A percentile compares a stretch with the other conserved stretches of the same genome.
Conservation (phyloP, 179 eudicot genomes). For the Beta lomatogona region DNA sequence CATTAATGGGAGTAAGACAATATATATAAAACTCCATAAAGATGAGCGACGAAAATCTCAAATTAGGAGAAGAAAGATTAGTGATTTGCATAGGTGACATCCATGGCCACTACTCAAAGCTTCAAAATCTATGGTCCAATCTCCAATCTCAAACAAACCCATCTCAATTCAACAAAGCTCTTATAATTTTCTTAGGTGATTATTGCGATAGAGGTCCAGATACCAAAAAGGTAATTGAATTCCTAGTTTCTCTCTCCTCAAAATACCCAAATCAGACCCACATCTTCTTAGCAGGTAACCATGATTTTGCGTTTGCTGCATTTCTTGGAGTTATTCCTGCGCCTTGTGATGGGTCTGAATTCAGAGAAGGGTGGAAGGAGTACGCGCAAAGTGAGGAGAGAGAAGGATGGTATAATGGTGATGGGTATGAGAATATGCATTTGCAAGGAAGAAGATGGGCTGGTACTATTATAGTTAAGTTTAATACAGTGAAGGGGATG, state of each 20-base stretch:
- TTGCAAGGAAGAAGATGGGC: slow-evolving; percentile 95
- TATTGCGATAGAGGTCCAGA: slow-evolving; percentile 88
- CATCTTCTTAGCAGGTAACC: slow-evolving; percentile 81
- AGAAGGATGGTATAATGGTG: slow-evolving; percentile 83
- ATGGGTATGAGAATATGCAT: slow-evolving; percentile 76
- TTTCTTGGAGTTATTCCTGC: slow-evolving; percentile 59
- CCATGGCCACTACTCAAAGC: slow-evolving; percentile 74
- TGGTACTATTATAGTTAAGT: slow-evolving; percentile 55
- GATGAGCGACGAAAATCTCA: slow-evolving; percentile 17
- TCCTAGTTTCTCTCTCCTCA: slow-evolving; percentile 57
- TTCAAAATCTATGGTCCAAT: slow-evolving; percentile 73
- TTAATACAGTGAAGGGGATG: slow-evolving; percentile 51
- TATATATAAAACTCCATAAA: not conserved
- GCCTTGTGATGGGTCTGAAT: slow-evolving; percentile 53
- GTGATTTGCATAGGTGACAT: slow-evolving; percentile 79
- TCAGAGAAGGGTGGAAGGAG: slow-evolving; percentile 65
- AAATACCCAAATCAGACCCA: slow-evolving; percentile 71
- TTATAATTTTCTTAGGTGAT: slow-evolving; percentile 80
- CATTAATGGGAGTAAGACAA: too few relatives aligned
- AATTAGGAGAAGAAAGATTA: slow-evolving; percentile 23
- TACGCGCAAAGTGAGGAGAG: slow-evolving; percentile 69
- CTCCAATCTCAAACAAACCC: slow-evolving; percentile 54
- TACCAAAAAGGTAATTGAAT: slow-evolving; percentile 63
- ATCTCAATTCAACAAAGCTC: slow-evolving; percentile 54
- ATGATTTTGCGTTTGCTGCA: slow-evolving; percentile 78